phyloP scores from a whole-genome alignment of 352 stramenopile genomes.

The Globisporangium polare region DNA sequence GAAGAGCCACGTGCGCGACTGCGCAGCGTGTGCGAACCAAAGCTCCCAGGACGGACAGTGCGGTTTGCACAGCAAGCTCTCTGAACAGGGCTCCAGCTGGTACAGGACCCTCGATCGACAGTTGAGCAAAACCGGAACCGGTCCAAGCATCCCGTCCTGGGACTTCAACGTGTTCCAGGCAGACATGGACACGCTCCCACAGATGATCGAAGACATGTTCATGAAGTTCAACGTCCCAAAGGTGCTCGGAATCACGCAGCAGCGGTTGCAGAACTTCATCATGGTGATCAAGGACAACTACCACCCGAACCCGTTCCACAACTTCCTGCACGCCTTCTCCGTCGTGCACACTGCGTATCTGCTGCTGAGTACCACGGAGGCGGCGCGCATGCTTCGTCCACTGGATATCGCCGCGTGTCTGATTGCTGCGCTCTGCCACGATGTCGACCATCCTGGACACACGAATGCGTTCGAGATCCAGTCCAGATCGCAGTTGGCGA shows the following conservation, averaged over 20 bases:
- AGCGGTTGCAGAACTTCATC: slow-evolving; percentile 76
- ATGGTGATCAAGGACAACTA: slow-evolving; percentile 78
- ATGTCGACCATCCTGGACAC: slow-evolving; percentile 89
- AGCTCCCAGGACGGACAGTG: slow-evolving; percentile 1
- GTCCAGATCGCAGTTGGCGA: slow-evolving; percentile 65
- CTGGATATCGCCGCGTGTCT: slow-evolving; percentile 84
- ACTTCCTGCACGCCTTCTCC: slow-evolving; percentile 88
- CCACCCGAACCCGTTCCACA: slow-evolving; percentile 90
- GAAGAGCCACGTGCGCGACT: slow-evolving; percentile 38
- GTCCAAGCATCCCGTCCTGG: slow-evolving; percentile 43
- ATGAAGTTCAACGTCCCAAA: slow-evolving; percentile 68
- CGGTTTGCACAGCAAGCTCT: neutral
- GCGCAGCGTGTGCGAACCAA: slow-evolving; percentile 28
- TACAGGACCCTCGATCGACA: slow-evolving; percentile 11
- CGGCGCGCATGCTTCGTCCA: slow-evolving; percentile 61
- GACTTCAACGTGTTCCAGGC: slow-evolving; percentile 79
- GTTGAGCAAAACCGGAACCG: slow-evolving; percentile 10
- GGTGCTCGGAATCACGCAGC: slow-evolving; percentile 50
- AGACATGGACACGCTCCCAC: slow-evolving; percentile 44
- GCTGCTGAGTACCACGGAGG: slow-evolving; percentile 73
- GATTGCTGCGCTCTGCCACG: slow-evolving; percentile 85
- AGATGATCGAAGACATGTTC: slow-evolving; percentile 72
- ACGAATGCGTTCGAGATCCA: slow-evolving; percentile 89
- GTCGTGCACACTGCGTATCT: slow-evolving; percentile 85
- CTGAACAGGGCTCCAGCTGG: slow-evolving; percentile 9